Evolutionary conservation across 768 basidiomycete genomes (phyloP).

Genomic region (Holtermanniella nyarrowii): DNA sequence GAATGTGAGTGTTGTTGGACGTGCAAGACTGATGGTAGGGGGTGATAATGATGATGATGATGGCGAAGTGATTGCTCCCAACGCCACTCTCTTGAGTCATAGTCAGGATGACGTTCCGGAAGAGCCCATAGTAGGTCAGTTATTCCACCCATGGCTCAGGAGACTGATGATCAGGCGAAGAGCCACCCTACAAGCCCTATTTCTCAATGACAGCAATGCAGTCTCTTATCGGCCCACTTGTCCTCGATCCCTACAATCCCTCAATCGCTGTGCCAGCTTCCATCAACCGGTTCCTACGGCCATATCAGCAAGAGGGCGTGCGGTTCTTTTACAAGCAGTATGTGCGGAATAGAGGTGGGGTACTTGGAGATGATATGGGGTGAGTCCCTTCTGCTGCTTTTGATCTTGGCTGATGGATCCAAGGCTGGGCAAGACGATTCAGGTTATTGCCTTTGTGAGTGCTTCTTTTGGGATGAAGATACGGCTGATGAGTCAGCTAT

Average conservation of each 20-base stretch:
- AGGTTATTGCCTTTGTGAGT: slow-evolving; percentile 45
- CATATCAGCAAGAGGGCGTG: slow-evolving; percentile 81
- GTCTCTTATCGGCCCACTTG: slow-evolving; percentile 10
- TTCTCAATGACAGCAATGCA: slow-evolving; percentile 16
- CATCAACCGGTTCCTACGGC: slow-evolving; percentile 77
- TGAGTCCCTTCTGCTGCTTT: slow-evolving; percentile 44
- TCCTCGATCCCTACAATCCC: slow-evolving; percentile 13
- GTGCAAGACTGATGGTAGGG: too few relatives aligned
- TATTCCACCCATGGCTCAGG: too few relatives aligned
- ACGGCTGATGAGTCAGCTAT: slow-evolving; percentile 47
- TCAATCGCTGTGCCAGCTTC: slow-evolving; percentile 35
- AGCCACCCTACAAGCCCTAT: slow-evolving; percentile 10
- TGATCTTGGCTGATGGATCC: not conserved
- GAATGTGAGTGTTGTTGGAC: too few relatives aligned
- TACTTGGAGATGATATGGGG: slow-evolving; percentile 96
- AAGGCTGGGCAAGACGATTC: slow-evolving; percentile 77
- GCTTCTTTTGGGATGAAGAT: not conserved
- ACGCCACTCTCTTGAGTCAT: too few relatives aligned
- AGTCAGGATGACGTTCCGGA: not conserved
- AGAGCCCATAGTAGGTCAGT: too few relatives aligned
- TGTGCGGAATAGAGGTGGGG: slow-evolving; percentile 56
- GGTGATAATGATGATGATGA: slow-evolving; percentile 11
- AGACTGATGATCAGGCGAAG: too few relatives aligned
- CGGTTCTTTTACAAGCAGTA: slow-evolving; percentile 70
- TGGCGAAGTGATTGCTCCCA: slow-evolving; percentile 9